phyloP scores from a whole-genome alignment of 1,284 basidiomycete genomes.

The Neonothopanus nambi region DNA sequence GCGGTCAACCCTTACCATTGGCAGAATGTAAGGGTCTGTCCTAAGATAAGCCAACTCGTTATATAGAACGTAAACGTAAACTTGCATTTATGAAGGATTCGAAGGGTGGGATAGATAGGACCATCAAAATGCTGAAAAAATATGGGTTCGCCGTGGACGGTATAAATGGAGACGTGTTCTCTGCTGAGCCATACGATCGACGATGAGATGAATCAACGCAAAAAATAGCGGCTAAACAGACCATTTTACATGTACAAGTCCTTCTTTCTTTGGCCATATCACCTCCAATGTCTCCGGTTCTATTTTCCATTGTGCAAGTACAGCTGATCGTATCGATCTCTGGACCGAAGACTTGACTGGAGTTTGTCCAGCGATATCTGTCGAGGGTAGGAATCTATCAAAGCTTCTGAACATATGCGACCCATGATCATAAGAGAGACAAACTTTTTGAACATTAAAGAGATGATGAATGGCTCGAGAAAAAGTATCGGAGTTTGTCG shows the following conservation, averaged over 20 bases:
- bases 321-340: constrained; percentile 78
- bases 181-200: constrained; percentile 56
- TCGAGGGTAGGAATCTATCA: constrained; percentile 78
- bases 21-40: constrained; percentile 87
- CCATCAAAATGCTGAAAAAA: constrained; percentile 99
- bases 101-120: constrained; percentile 86
- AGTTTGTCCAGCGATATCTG: constrained; percentile 91
- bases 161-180: constrained; percentile 94
- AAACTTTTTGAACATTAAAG: constrained; percentile 68
- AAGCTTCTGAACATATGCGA: background rate
- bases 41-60: background rate
- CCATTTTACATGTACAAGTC: constrained; percentile 93
- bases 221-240: constrained; percentile 44
- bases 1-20: constrained; percentile 89
- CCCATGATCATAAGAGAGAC: background rate
- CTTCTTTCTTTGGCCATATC: constrained; percentile 99
- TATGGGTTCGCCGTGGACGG: constrained; percentile 82
- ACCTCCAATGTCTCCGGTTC: constrained; percentile 81
- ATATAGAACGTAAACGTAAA: constrained; percentile 18
- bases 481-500: constrained; percentile 11
- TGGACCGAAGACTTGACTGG: constrained; percentile 95
- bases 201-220: background rate
- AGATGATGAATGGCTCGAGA: constrained; percentile 12
- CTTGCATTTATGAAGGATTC: constrained; percentile 90
- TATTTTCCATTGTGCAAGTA: constrained; percentile 87